Conservation (phyloP, 352 stramenopile species). For the Globisporangium takayamanum region DNA sequence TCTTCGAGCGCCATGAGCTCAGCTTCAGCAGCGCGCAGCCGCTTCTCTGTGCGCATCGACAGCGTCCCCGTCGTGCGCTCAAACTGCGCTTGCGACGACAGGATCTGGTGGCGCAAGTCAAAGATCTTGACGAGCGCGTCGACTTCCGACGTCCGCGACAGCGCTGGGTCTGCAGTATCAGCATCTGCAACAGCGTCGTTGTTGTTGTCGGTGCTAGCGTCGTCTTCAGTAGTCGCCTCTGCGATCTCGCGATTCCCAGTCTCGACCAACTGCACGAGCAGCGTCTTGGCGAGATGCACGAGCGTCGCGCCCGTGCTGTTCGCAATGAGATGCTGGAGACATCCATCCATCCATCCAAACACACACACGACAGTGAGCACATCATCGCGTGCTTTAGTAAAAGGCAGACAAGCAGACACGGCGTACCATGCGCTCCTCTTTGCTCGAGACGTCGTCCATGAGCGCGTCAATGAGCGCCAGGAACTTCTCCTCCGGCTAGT, state of each 20-base stretch:
- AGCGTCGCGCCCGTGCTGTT: slow-evolving; percentile 71
- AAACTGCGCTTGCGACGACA: slow-evolving; percentile 63
- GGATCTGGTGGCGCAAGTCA: slow-evolving; percentile 65
- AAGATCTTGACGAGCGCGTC: slow-evolving; percentile 67
- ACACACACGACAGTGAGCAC: not conserved
- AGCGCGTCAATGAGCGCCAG: slow-evolving; percentile 44
- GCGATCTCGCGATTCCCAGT: slow-evolving; percentile 46
- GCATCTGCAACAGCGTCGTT: slow-evolving; percentile 21
- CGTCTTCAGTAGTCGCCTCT: slow-evolving; percentile 12
- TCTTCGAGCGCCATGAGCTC: slow-evolving; percentile 64
- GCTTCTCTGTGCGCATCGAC: slow-evolving; percentile 46
- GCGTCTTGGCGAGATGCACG: slow-evolving; percentile 68
- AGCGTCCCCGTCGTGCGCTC: slow-evolving; percentile 48
- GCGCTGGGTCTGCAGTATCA: slow-evolving; percentile 5
- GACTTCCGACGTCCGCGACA: slow-evolving; percentile 40
- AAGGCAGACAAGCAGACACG: not conserved
- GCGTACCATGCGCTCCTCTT: slow-evolving; percentile 39
- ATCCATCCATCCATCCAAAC: not conserved
- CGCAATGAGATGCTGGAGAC: slow-evolving; percentile 36
- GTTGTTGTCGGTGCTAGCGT: slow-evolving; percentile 5
- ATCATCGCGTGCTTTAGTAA: not conserved
- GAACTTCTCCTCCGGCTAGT: slow-evolving; percentile 51
- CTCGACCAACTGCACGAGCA: slow-evolving; percentile 55
- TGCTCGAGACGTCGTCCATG: slow-evolving; percentile 56
- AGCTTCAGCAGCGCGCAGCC: slow-evolving; percentile 39